Conservation (phyloP, 2,329 filamentous ascomycete genomes). For the Xylariales sp. region DNA sequence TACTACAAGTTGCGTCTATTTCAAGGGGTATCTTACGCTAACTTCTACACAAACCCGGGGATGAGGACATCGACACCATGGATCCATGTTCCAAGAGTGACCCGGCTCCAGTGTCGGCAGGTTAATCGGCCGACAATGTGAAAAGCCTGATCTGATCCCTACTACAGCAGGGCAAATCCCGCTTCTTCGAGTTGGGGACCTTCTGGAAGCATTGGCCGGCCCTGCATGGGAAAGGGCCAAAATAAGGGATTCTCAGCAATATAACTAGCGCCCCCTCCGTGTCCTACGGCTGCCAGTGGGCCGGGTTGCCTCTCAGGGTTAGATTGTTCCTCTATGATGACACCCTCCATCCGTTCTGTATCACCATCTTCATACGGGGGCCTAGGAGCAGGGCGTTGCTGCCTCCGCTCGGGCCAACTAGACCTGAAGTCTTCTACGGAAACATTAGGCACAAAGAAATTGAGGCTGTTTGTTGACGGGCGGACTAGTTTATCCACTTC, state of each 20-base stretch:
- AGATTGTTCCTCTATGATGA: conserved; percentile 29
- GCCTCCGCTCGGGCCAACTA: conserved; percentile 54
- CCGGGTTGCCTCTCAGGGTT: conserved; percentile 1
- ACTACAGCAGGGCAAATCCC: conserved; percentile 60
- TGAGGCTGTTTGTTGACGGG: conserved; percentile 64
- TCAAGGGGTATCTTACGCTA: conserved; percentile 34
- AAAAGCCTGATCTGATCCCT: background rate
- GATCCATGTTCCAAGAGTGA: conserved; percentile 5
- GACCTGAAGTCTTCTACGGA: conserved; percentile 61
- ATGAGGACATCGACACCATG: conserved; percentile 10
- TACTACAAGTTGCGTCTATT: conserved; percentile 20
- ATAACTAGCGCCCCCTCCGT: conserved; percentile 34
- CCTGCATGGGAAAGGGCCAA: conserved; percentile 72
- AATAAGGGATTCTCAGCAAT: conserved; percentile 62
- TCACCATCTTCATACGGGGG: conserved; percentile 27
- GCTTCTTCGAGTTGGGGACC: conserved; percentile 62
- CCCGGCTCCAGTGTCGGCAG: background rate
- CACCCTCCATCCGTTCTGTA: conserved; percentile 43
- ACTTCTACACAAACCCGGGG: conserved; percentile 16
- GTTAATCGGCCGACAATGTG: background rate
- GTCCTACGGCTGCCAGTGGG: conserved; percentile 8
- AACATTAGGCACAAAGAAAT: conserved; percentile 67
- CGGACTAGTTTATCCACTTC: conserved; percentile 56
- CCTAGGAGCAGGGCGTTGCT: conserved; percentile 27
- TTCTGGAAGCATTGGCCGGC: conserved; percentile 63